These are phyloP conservation scores for Chytridium lagenaria DNA, from an alignment of 371 early-diverging fungal genomes.

Conservation along the genomic window DNA sequence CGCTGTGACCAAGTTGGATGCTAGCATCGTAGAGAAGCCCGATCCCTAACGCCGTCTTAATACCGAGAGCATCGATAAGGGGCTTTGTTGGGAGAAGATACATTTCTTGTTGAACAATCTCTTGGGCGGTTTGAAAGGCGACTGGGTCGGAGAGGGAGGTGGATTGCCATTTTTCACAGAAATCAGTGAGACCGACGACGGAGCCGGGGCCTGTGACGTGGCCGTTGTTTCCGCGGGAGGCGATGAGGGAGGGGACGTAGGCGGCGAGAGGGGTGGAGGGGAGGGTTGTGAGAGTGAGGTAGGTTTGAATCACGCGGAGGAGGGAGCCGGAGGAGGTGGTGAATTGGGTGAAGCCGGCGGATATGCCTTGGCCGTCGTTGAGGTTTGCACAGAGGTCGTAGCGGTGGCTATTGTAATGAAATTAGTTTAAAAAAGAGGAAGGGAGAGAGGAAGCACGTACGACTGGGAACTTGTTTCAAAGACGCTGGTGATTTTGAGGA, in stretches of 20 bases:
- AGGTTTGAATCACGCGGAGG: conserved; percentile 6
- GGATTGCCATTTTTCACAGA: conserved; percentile 11
- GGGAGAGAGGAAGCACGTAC: not conserved
- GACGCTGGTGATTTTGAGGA: conserved; percentile 21
- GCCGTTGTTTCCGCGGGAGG: not conserved
- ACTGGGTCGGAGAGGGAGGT: not conserved
- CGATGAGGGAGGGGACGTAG: not conserved
- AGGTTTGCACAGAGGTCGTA: conserved; percentile 19
- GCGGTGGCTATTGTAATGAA: not conserved
- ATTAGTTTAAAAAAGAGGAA: not conserved
- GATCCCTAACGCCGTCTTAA: conserved; percentile 18
- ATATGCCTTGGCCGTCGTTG: conserved; percentile 23
- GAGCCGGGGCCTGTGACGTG: not conserved
- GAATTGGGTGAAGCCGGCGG: no score
- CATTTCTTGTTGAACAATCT: not conserved
- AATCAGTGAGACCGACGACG: not conserved
- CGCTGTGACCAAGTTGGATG: conserved; percentile 17
- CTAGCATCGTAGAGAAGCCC: not conserved
- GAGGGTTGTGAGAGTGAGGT: conserved; percentile 1
- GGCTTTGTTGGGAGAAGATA: conserved; percentile 15
- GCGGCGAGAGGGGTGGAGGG: no score
- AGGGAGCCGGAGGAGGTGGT: conserved; percentile 18
- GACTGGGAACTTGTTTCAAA: conserved; percentile 17
- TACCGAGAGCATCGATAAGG: conserved; percentile 4
- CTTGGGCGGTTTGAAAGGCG: not conserved